These are phyloP conservation scores for Cordyceps fumosorosea DNA, from an alignment of 2,329 filamentous ascomycete genomes.

Conservation along the genomic window DNA sequence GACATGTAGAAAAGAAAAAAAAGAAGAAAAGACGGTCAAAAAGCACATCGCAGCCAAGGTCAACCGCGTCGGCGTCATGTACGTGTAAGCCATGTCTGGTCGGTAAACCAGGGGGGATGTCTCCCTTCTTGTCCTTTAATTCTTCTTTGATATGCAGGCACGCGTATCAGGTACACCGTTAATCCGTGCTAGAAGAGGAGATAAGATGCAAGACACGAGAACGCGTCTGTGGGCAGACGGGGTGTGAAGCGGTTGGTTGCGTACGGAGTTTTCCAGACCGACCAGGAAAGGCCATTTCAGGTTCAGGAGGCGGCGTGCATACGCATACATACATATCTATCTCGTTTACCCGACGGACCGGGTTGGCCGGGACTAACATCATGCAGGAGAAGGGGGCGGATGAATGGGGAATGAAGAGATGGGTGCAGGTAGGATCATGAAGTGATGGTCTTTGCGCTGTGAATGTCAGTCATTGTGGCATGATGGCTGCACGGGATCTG, in stretches of 20 bases:
- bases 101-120: background rate
- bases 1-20: background rate
- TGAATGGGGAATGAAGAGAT: background rate
- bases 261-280: background rate
- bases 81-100: background rate
- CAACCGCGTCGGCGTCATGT: background rate
- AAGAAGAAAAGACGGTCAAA: background rate
- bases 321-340: too few species aligned
- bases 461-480: too few species aligned
- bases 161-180: background rate
- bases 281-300: background rate
- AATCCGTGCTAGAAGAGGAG: background rate
- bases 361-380: too few species aligned
- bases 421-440: background rate
- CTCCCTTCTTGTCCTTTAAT: background rate
- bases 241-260: background rate
- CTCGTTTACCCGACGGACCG: too few species aligned
- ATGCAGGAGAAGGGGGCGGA: too few species aligned
- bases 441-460: too few species aligned
- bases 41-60: background rate
- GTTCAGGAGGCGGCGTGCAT: background rate
- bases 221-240: background rate
- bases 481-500: too few species aligned
- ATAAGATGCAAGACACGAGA: background rate
- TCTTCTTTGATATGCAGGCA: background rate